Percentiles rank a stretch among this genome's conserved stretches.
phyloP scores from a whole-genome alignment of 2,329 filamentous ascomycete species.

The Alternaria sp. region DNA sequence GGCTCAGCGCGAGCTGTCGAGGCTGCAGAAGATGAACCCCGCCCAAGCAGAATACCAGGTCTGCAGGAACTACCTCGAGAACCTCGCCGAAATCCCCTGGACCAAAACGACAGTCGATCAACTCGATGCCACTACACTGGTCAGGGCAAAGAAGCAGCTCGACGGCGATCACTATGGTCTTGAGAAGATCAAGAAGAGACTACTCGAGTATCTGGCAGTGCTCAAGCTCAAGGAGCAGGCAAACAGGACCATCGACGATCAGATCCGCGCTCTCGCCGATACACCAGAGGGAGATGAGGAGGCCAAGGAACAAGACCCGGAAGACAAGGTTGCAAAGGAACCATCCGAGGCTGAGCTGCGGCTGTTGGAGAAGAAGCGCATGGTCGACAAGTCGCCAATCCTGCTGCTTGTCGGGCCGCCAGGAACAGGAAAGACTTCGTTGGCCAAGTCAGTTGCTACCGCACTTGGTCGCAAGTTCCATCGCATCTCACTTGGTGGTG shows the following conservation, averaged over 20 bases:
- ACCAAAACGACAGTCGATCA: conserved; percentile 82
- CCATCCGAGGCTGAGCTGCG: conserved; percentile 66
- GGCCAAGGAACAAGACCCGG: conserved; percentile 47
- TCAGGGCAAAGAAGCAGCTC: conserved; percentile 82
- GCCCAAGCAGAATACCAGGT: conserved; percentile 97
- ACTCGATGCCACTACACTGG: conserved; percentile 79
- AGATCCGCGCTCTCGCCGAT: conserved; percentile 68
- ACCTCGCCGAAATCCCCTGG: conserved; percentile 93
- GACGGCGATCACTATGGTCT: conserved; percentile 96
- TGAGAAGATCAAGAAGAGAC: conserved; percentile 94
- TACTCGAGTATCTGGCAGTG: conserved; percentile 96
- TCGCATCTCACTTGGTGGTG: conserved; percentile 92
- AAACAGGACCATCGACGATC: conserved; percentile 80
- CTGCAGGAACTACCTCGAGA: conserved; percentile 91
- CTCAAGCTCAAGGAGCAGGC: conserved; percentile 91
- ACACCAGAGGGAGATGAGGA: conserved; percentile 46
- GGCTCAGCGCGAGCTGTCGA: conserved; percentile 86
- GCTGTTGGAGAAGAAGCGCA: conserved; percentile 78
- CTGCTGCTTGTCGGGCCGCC: conserved; percentile 91
- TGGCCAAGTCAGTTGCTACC: conserved; percentile 90
- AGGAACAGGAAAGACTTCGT: conserved; percentile 93
- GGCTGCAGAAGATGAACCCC: conserved; percentile 93
- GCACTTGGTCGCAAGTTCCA: conserved; percentile 95
- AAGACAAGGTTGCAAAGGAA: conserved; percentile 49
- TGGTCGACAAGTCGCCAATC: conserved; percentile 95